A percentile compares a stretch with the other conserved stretches of the same genome.
Evolutionary conservation across 768 basidiomycete species (phyloP).

Genomic region (Macrolepiota dolichaula): DNA sequence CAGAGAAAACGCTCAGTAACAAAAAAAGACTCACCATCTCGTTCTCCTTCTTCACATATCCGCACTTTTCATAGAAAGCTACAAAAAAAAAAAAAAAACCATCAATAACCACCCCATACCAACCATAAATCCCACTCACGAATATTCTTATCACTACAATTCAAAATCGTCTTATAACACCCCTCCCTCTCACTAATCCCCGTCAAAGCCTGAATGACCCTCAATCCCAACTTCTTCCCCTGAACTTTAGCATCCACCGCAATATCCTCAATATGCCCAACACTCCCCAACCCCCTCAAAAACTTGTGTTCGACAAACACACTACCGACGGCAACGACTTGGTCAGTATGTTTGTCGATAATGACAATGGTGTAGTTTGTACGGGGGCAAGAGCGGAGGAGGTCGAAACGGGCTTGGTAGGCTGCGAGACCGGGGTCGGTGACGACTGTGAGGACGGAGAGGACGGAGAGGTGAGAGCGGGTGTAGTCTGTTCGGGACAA

Average conservation of each 20-base stretch:
- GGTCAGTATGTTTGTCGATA: conserved; percentile 67
- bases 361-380: conserved; percentile 90
- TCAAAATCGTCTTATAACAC: conserved; percentile 96
- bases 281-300: conserved; percentile 75
- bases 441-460: conserved; percentile 74
- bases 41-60: conserved; percentile 84
- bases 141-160: conserved; percentile 88
- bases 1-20: conserved; percentile 32
- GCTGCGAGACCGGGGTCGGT: conserved; percentile 59
- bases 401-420: conserved; percentile 69
- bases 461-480: conserved; percentile 81
- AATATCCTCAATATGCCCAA: conserved; percentile 98
- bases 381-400: conserved; percentile 45
- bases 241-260: conserved; percentile 86
- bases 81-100: conserved; percentile 13
- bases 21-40: conserved; percentile 71
- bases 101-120: background rate
- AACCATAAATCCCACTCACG: conserved; percentile 54
- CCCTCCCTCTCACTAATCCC: conserved; percentile 77
- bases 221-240: conserved; percentile 88
- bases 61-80: conserved; percentile 99
- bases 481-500: conserved; percentile 80
- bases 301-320: conserved; percentile 95
- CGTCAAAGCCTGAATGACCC: conserved; percentile 84
- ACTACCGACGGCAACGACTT: conserved; percentile 79